These are phyloP conservation scores for Cenchrus fungigraminus DNA, from an alignment of 176 grass and related monocot species.

Conservation along the genomic window DNA sequence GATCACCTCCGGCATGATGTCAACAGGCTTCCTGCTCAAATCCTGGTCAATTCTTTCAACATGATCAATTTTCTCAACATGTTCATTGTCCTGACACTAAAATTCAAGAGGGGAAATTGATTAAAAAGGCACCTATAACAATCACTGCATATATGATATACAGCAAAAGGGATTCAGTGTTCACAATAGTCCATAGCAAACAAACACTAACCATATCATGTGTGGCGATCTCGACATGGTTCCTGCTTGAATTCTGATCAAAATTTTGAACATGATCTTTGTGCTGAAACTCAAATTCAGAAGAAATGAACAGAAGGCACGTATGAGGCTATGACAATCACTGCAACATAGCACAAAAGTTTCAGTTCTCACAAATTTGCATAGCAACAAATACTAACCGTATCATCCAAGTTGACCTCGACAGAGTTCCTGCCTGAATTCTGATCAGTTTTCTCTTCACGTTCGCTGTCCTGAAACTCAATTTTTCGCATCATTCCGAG, in stretches of 20 bases:
- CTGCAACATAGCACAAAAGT: neutral
- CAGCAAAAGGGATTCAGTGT: neutral
- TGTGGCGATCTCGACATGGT: neutral
- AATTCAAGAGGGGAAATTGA: neutral
- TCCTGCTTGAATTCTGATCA: neutral
- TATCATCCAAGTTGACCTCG: neutral
- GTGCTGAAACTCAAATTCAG: constrained; percentile 23
- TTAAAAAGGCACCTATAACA: neutral
- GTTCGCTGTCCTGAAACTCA: constrained; percentile 2
- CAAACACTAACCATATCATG: constrained; percentile 7
- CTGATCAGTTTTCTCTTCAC: neutral
- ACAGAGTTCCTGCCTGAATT: neutral
- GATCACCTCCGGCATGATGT: neutral
- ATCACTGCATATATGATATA: neutral
- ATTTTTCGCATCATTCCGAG: neutral
- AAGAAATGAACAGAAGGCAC: neutral
- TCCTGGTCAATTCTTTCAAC: neutral
- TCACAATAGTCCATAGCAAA: neutral
- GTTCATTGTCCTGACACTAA: neutral
- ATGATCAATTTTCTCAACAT: neutral
- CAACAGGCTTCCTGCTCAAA: neutral
- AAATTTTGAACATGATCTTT: neutral
- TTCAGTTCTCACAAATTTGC: neutral
- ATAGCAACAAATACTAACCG: neutral
- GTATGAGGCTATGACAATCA: neutral